Base-by-base conservation (phyloP, 23 red algal species). In the Gracilaria gracilis region DNA sequence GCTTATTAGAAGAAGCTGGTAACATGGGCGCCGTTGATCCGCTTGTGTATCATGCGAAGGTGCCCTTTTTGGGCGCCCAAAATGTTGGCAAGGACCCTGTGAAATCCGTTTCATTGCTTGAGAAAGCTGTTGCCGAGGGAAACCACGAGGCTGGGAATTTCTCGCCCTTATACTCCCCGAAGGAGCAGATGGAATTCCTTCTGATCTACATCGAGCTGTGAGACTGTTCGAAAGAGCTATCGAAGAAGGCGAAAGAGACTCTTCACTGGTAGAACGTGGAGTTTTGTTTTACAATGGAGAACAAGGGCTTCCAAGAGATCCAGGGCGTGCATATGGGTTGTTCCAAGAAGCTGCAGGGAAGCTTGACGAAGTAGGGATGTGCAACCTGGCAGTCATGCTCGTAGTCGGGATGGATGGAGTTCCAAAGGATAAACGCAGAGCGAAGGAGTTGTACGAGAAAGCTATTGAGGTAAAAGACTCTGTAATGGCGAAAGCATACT, bases 111-210 rank as follows among this genome's bases (percentile, higher is more conserved):
- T 48, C 72, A 1, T 16, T 76, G 21, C 48, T 76, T 47, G 72
- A 76, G 29, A 76, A 20, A 31, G 72, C 72, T 5, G 48, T 76
- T 24, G 35, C 35, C 12, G 72, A 24, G 25, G 72, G 36, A 4
- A 46, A 76, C 12, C 24, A 76, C 29, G 72, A 76, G 15, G 72
- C 72, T 31, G 7, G 72, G 35, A n/a, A 24, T 51, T 51, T 47
- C 72, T 76, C 9, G 72, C 72, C 24, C 47, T 16, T 16, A 48
- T 76, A 48, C 36, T 76, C 4, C 9, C n/a, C 47, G 23, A 54
- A 5, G 72, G 72, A 24, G 72, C 72, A 76, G 72, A 46, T 54
- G 72, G 72, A 48, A 15, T 76, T 54, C 25, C 19, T 51, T 5
- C 42, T 9, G 72, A 76, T 46, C 40, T 4, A 25, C 23, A 17